Evolutionary conservation across 2,329 filamentous ascomycete genomes (phyloP).

Genomic region (Aspergillus transmontanensis): DNA sequence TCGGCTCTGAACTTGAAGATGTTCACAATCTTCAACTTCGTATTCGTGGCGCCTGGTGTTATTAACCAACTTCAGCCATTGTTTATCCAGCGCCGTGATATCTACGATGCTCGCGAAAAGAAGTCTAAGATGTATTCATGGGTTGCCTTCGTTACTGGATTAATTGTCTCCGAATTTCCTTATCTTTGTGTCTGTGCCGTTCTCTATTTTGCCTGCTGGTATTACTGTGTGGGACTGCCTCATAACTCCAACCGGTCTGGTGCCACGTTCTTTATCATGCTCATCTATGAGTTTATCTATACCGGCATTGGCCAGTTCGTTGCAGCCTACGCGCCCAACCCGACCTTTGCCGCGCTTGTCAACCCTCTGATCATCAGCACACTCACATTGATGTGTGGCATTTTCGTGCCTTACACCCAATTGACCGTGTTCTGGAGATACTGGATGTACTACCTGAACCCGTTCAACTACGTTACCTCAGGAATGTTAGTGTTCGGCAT

Average conservation of each 20-base stretch:
- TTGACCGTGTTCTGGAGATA: constrained; percentile 35
- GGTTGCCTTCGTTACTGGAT: constrained; percentile 70
- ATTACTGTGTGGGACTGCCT: constrained; percentile 64
- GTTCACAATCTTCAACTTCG: constrained; percentile 68
- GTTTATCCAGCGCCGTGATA: constrained; percentile 67
- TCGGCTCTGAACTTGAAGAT: constrained; percentile 71
- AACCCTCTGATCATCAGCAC: constrained; percentile 70
- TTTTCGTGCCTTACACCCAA: constrained; percentile 31
- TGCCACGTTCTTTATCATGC: constrained; percentile 67
- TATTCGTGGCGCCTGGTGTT: constrained; percentile 54
- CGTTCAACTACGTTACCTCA: constrained; percentile 35
- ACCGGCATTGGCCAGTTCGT: constrained; percentile 77
- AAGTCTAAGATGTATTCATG: constrained; percentile 74
- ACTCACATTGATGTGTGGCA: constrained; percentile 33
- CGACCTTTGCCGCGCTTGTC: constrained; percentile 70
- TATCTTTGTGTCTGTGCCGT: constrained; percentile 63
- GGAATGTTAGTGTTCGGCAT: constrained; percentile 28
- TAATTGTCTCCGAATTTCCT: constrained; percentile 71
- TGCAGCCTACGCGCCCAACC: constrained; percentile 68
- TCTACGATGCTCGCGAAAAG: constrained; percentile 69
- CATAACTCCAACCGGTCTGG: constrained; percentile 37
- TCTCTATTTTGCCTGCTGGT: constrained; percentile 73
- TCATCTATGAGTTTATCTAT: constrained; percentile 73
- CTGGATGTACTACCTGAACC: constrained; percentile 36
- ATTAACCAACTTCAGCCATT: constrained; percentile 62